A percentile compares a stretch with the other conserved stretches of the same genome.
These are phyloP conservation scores for Penicillium frequentans DNA, from an alignment of 2,329 filamentous ascomycete genomes.

Conservation along the genomic window DNA sequence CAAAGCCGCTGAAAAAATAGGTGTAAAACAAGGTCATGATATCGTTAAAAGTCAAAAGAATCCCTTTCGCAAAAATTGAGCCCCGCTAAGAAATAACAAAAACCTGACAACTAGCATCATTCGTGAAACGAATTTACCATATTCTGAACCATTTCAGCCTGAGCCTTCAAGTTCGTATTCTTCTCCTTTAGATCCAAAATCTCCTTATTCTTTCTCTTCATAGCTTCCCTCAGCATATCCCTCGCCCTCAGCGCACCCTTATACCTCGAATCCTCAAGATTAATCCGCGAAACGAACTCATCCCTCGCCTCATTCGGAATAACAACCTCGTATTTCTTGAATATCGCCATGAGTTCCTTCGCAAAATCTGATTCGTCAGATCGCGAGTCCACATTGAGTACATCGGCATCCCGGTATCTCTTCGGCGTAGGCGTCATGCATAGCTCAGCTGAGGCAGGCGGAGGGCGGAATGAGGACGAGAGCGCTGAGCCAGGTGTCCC, in stretches of 20 bases:
- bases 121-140: constrained; percentile 35
- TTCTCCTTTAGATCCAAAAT: constrained; percentile 63
- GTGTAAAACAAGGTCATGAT: neutral
- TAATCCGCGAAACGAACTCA: constrained; percentile 47
- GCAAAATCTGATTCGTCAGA: constrained; percentile 23
- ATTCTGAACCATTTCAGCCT: constrained; percentile 54
- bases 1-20: too few relatives aligned
- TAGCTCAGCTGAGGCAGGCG: constrained; percentile 29
- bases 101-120: neutral
- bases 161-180: constrained; percentile 58
- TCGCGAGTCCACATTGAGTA: constrained; percentile 19
- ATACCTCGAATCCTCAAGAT: constrained; percentile 57
- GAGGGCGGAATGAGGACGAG: constrained; percentile 5
- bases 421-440: constrained; percentile 35
- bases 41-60: neutral
- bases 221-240: constrained; percentile 62
- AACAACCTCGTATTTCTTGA: constrained; percentile 36
- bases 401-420: constrained; percentile 32
- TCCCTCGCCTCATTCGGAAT: constrained; percentile 35
- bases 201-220: constrained; percentile 65
- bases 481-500: constrained; percentile 12
- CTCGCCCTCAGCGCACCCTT: constrained; percentile 65
- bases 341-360: constrained; percentile 28
- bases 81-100: neutral
- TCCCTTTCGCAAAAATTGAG: neutral